phyloP scores from a whole-genome alignment of 2,329 filamentous ascomycete genomes.

The Aspergillus sergii region DNA sequence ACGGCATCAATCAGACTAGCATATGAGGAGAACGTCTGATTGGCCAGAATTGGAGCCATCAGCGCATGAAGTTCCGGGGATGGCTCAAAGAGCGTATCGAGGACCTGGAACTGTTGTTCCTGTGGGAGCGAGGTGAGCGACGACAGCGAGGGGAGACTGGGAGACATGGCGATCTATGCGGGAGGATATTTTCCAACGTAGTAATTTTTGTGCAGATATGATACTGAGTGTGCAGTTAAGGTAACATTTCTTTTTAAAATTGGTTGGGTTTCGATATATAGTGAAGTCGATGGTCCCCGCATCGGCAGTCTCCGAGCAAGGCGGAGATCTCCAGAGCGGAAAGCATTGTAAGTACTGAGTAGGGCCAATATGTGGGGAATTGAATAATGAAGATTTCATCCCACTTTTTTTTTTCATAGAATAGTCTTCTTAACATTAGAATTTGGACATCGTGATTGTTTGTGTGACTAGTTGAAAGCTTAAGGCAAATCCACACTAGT shows the following conservation, averaged over 20 bases:
- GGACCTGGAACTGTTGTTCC: constrained; percentile 54
- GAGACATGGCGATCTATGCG: constrained; percentile 20
- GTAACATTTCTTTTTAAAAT: constrained; percentile 2
- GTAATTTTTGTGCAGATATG: not conserved
- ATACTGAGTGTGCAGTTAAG: not conserved
- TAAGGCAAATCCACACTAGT: not conserved
- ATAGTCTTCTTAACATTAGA: not conserved
- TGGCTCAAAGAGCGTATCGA: constrained; percentile 85
- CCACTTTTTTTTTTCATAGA: not conserved
- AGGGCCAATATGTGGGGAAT: not conserved
- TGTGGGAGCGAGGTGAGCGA: constrained; percentile 60
- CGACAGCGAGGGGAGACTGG: constrained; percentile 59
- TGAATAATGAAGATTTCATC: not conserved
- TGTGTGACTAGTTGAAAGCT: not conserved
- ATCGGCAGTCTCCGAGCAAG: constrained; percentile 26
- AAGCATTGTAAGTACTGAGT: not conserved
- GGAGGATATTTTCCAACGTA: not conserved
- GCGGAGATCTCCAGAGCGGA: constrained; percentile 24
- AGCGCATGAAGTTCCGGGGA: constrained; percentile 73
- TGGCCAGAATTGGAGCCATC: constrained; percentile 67
- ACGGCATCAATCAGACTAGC: constrained; percentile 68
- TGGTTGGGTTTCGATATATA: constrained; percentile 9
- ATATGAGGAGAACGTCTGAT: constrained; percentile 67
- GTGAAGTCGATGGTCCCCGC: constrained; percentile 17
- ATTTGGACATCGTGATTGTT: not conserved